Base-by-base conservation (phyloP, 805 yeast species). In the Metschnikowia drakensbergensis region DNA sequence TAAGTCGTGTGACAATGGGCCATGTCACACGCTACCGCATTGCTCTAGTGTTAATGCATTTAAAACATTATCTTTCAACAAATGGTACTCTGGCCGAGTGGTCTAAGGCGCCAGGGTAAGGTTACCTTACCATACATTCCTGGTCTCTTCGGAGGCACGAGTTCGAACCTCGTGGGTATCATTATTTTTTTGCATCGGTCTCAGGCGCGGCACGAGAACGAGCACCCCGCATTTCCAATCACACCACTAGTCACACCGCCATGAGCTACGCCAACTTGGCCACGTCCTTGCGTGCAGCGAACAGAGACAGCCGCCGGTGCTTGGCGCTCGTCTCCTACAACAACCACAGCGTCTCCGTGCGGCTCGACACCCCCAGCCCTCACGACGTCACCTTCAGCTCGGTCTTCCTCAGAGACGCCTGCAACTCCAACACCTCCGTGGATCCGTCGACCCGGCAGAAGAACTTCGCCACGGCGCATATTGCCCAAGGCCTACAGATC, bases 401-500 rank as follows among this genome's bases (percentile, higher is more conserved):
- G 44, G 64, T 77, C 1, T 84, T 86, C 55, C 68, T 87, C 17
- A 73, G 92, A 58, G 95, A 86, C 58, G 74, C 88, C 0, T 82
- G 88, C 41, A 59, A 63, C 3, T 66, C 79, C 10, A 53, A 66
- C 0, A 50, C 57, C 8, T 79, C 86, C 0, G 71, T 83, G 4
- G 87, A 86, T 53, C 66, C 71, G 3, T 59, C 64, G 26, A 75
- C 87, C 0, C 75, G 76, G 17, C 91, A 86, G 59, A 86, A 84
- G 59, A 59, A 75, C 28, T 82, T 84, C 63, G 76, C 85, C n/a
- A 83, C 90, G 0, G 82, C 80, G 1, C 60, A 71, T 45, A 64
- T 78, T 47, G 58, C 68, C 49, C 51, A 57, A 10, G 57, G 63
- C n/a, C 64, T 76, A 30, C 54, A 56, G 5, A 74, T 84, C 0